phyloP scores from a whole-genome alignment of 1,284 basidiomycete species.

The Salmacisia buchloeana region DNA sequence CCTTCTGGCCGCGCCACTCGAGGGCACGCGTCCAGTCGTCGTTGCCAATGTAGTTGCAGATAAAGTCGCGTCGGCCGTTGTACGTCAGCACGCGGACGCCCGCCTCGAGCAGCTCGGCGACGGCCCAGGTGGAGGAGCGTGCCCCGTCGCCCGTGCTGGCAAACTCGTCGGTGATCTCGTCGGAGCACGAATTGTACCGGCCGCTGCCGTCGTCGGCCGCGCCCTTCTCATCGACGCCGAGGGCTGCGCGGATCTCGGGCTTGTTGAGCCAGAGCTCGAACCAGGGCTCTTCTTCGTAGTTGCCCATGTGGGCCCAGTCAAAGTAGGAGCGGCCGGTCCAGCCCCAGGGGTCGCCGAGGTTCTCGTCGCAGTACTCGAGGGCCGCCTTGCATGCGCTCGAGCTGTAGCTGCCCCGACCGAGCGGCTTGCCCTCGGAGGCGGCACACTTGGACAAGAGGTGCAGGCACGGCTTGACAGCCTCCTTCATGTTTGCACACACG shows the following conservation, averaged over 20 bases:
- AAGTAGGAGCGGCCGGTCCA: conserved; percentile 31
- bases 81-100: conserved; percentile 41
- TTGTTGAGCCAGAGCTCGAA: conserved; percentile 42
- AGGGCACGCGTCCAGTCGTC: conserved; percentile 36
- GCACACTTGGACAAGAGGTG: conserved; percentile 44
- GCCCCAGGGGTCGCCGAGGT: conserved; percentile 35
- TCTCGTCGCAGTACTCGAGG: conserved; percentile 34
- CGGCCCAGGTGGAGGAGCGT: conserved; percentile 42
- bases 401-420: conserved; percentile 21
- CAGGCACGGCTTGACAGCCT: conserved; percentile 31
- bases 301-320: conserved; percentile 39
- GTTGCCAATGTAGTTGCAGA: conserved; percentile 47
- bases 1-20: conserved; percentile 30
- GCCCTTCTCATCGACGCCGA: conserved; percentile 39
- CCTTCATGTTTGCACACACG: conserved; percentile 33
- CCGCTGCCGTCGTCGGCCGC: conserved; percentile 44
- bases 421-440: conserved; percentile 13
- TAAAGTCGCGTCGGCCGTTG: conserved; percentile 23
- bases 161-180: conserved; percentile 39
- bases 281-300: conserved; percentile 43
- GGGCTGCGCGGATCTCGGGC: conserved; percentile 20
- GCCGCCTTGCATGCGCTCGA: conserved; percentile 34
- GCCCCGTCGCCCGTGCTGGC: conserved; percentile 44
- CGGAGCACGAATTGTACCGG: conserved; percentile 44
- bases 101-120: conserved; percentile 26